Percentiles rank a stretch among this genome's conserved stretches.
phyloP scores from a whole-genome alignment of 73 alveolate genomes.

The Stentor roeselii region DNA sequence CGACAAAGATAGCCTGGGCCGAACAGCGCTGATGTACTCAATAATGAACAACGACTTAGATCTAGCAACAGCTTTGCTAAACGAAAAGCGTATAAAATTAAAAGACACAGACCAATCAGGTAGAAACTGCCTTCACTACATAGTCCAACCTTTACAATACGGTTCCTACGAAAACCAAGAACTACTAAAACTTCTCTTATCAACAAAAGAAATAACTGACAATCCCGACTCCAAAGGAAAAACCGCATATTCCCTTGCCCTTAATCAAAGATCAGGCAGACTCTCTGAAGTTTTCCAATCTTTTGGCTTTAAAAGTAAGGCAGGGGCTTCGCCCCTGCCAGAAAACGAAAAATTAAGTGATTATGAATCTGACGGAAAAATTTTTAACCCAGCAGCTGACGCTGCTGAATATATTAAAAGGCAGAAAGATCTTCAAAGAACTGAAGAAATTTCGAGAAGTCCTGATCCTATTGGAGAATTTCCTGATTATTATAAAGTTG shows the following conservation, averaged over 20 bases:
- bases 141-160: conserved; percentile 70
- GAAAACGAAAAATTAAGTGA: conserved; percentile 22
- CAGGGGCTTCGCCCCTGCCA: conserved; percentile 18
- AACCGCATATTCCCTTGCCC: conserved; percentile 69
- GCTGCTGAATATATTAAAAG: conserved; percentile 45
- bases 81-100: conserved; percentile 36
- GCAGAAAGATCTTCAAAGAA: conserved; percentile 40
- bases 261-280: conserved; percentile 50
- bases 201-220: neutral
- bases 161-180: conserved; percentile 90
- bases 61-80: conserved; percentile 48
- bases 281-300: conserved; percentile 53
- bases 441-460: conserved; percentile 25
- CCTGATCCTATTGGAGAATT: conserved; percentile 13
- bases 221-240: conserved; percentile 16
- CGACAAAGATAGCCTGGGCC: conserved; percentile 64
- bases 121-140: conserved; percentile 71
- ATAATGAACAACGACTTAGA: conserved; percentile 64
- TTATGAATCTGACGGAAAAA: conserved; percentile 46
- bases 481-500: conserved; percentile 26
- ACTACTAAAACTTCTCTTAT: conserved; percentile 57
- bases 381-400: conserved; percentile 51
- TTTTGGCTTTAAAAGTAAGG: too few species aligned
- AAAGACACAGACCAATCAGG: conserved; percentile 64
- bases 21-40: conserved; percentile 70